Conservation (phyloP, 176 grass and related monocot genomes). For the Cenchrus fungigraminus region DNA sequence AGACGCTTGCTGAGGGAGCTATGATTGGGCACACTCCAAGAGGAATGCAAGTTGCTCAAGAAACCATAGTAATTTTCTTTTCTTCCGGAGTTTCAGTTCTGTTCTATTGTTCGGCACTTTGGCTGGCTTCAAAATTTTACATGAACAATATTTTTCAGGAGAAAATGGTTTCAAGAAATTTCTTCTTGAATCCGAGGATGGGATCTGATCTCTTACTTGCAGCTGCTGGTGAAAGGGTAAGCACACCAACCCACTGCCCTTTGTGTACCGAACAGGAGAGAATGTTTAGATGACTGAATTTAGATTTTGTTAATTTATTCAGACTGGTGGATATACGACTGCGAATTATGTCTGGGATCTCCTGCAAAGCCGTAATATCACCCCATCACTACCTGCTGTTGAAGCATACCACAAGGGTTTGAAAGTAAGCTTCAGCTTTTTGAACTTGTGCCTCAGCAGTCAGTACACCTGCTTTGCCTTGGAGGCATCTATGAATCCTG, state of each 20-base stretch:
- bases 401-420: constrained; percentile 90
- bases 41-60: constrained; percentile 99
- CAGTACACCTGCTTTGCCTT: constrained; percentile 31
- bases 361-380: constrained; percentile 74
- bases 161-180: constrained; percentile 73
- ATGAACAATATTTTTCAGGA: constrained; percentile 62
- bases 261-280: constrained; percentile 25
- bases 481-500: constrained; percentile 5
- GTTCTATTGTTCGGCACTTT: neutral
- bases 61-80: constrained; percentile 66
- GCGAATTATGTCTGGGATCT: constrained; percentile 97
- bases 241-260: constrained; percentile 4
- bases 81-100: constrained; percentile 36
- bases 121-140: constrained; percentile 19
- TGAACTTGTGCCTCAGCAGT: neutral
- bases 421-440: constrained; percentile 60
- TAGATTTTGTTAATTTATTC: constrained; percentile 36
- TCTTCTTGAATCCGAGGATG: constrained; percentile 86
- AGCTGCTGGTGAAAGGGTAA: constrained; percentile 88
- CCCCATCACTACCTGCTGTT: constrained; percentile 73
- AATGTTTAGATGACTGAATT: constrained; percentile 25
- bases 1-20: constrained; percentile 90
- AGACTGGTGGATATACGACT: constrained; percentile 89
- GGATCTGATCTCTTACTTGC: constrained; percentile 83
- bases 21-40: constrained; percentile 88